Percentiles rank a stretch among this genome's conserved stretches.
Conservation (phyloP, 345 rosid genomes). For the Capsella bursapastoris region DNA sequence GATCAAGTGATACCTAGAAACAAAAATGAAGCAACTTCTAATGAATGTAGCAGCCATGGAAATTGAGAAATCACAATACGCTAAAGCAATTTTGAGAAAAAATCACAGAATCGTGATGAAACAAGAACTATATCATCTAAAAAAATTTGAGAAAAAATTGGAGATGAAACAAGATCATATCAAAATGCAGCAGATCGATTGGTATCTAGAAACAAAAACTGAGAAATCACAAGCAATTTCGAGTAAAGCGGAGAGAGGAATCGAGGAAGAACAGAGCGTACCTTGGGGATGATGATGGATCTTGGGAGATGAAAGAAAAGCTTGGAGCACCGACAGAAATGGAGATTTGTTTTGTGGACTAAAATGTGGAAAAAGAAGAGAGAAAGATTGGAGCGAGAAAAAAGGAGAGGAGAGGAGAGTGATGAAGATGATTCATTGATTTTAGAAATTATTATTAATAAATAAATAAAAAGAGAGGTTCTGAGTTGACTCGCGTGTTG, state of each 20-base stretch:
- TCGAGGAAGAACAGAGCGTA: neutral
- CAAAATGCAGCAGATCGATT: too few relatives aligned
- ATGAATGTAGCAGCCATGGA: too few relatives aligned
- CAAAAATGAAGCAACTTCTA: neutral
- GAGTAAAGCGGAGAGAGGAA: neutral
- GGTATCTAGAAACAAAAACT: too few relatives aligned
- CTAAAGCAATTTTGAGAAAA: too few relatives aligned
- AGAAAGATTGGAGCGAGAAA: constrained; percentile 23
- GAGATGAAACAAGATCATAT: neutral
- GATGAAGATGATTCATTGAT: neutral
- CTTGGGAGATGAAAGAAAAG: neutral
- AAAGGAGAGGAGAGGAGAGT: constrained; percentile 15
- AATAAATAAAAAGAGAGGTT: neutral
- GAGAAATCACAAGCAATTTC: neutral
- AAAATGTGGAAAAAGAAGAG: constrained; percentile 14
- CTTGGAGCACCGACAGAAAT: constrained; percentile 23
- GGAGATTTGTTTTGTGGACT: constrained; percentile 23
- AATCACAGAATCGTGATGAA: neutral
- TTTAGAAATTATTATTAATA: constrained; percentile 6
- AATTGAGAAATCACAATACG: neutral
- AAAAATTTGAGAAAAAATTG: too few relatives aligned
- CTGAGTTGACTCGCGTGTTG: constrained; percentile 33
- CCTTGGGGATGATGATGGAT: constrained; percentile 7
- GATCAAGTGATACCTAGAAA: neutral
- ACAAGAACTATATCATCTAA: too few relatives aligned